phyloP scores from a whole-genome alignment of 2,329 filamentous ascomycete species.

The Fusarium tjaetaba region DNA sequence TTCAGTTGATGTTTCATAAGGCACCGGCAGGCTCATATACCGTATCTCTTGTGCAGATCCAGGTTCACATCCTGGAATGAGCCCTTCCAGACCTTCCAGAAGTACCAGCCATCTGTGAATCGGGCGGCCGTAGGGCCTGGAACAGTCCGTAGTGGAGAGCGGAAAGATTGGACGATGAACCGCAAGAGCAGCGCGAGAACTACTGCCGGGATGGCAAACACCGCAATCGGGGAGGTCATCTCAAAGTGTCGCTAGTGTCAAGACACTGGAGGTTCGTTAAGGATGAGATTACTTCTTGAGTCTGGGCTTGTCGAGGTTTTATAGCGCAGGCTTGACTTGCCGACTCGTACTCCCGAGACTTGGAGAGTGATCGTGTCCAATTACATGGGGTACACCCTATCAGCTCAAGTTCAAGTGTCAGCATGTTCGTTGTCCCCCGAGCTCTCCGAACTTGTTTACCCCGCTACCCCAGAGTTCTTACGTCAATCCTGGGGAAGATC shows the following conservation, averaged over 20 bases:
- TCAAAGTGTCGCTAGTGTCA: not conserved
- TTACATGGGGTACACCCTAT: not conserved
- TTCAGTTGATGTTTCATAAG: not conserved
- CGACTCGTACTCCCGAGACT: not conserved
- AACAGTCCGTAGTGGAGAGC: not conserved
- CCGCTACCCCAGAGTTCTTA: not conserved
- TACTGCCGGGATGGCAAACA: not conserved
- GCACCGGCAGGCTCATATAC: fast-evolving
- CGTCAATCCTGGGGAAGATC: not conserved
- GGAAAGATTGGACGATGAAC: not conserved
- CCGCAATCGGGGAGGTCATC: not conserved
- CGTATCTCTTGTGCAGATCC: slow-evolving; percentile 3
- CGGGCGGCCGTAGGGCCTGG: slow-evolving; percentile 3
- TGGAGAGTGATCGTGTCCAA: not conserved
- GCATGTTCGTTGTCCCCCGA: not conserved
- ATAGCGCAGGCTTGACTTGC: not conserved
- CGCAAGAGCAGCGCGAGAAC: not conserved
- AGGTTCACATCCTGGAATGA: slow-evolving; percentile 12
- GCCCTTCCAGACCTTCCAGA: slow-evolving; percentile 2
- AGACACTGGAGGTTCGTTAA: not conserved
- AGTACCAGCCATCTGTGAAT: slow-evolving; percentile 17
- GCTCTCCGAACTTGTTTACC: not conserved
- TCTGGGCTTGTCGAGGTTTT: not conserved
- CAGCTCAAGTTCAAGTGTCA: not conserved
- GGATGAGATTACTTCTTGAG: not conserved